phyloP scores from a whole-genome alignment of 257 asterid genomes.

The Echium plantagineum region DNA sequence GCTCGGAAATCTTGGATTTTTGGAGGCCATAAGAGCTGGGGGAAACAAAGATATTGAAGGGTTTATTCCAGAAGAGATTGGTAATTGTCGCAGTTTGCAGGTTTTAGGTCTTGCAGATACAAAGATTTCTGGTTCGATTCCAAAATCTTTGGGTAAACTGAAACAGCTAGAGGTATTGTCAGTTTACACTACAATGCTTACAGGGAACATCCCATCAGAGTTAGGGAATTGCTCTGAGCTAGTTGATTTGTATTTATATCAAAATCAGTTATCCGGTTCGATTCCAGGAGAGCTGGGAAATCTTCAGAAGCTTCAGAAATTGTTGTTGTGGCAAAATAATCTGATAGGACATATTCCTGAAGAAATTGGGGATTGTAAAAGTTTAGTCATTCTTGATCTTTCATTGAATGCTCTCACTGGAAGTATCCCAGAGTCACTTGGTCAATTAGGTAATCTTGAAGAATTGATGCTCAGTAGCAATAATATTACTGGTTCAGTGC shows the following conservation, averaged over 20 bases:
- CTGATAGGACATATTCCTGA: constrained; percentile 44
- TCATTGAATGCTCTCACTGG: constrained; percentile 47
- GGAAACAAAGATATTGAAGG: constrained; percentile 64
- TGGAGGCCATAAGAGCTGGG: constrained; percentile 48
- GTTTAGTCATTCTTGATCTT: constrained; percentile 39
- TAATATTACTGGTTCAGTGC: constrained; percentile 64
- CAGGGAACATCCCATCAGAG: constrained; percentile 52
- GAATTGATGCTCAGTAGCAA: constrained; percentile 74
- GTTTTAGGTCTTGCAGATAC: constrained; percentile 66
- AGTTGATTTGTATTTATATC: constrained; percentile 45
- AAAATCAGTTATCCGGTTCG: constrained; percentile 49
- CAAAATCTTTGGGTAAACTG: constrained; percentile 44
- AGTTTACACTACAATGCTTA: constrained; percentile 57
- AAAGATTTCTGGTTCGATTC: constrained; percentile 48
- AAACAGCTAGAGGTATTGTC: constrained; percentile 47
- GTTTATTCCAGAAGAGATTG: constrained; percentile 44
- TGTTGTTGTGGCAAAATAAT: constrained; percentile 58
- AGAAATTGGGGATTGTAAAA: constrained; percentile 48
- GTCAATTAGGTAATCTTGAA: constrained; percentile 46
- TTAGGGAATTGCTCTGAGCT: constrained; percentile 66
- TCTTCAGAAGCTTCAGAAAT: constrained; percentile 52
- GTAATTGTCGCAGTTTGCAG: constrained; percentile 35
- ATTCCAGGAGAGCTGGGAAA: constrained; percentile 51
- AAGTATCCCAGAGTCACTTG: constrained; percentile 42
- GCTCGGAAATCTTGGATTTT: constrained; percentile 30